Percentiles rank a stretch among this genome's conserved stretches.
Evolutionary conservation across 441 rosid genomes (phyloP).

Genomic region (Gossypium lobatum): DNA sequence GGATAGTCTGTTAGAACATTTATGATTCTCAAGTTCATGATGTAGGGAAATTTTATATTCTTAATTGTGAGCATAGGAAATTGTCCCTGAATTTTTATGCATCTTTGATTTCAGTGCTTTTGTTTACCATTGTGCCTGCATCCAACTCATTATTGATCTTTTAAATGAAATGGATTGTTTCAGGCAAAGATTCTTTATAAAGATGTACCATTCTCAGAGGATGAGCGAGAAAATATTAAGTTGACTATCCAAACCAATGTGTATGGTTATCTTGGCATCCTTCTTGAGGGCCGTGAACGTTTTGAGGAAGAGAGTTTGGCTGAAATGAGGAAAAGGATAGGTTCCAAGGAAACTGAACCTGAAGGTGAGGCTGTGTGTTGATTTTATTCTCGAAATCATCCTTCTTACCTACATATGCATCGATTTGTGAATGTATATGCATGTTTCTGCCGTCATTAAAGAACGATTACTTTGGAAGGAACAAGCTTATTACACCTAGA

Average conservation of each 20-base stretch:
- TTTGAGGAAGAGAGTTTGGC: conserved; percentile 75
- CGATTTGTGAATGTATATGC: background rate
- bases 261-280: conserved; percentile 77
- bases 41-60: background rate
- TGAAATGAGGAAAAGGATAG: conserved; percentile 31
- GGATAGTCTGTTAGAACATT: background rate
- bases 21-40: background rate
- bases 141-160: background rate
- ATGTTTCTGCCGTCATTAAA: background rate
- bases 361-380: conserved; percentile 32
- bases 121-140: background rate
- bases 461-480: background rate
- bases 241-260: conserved; percentile 80
- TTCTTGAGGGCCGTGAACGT: conserved; percentile 82
- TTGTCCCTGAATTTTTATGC: background rate
- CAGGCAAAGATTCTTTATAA: conserved; percentile 90
- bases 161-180: conserved; percentile 19
- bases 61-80: background rate
- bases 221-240: conserved; percentile 74
- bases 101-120: background rate
- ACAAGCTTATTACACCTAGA: conserved; percentile 1
- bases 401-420: background rate
- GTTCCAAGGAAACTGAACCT: conserved; percentile 27
- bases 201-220: conserved; percentile 72
- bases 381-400: conserved; percentile 7